Base-by-base conservation (phyloP, 768 basidiomycete genomes). In the Suillus placidus region DNA sequence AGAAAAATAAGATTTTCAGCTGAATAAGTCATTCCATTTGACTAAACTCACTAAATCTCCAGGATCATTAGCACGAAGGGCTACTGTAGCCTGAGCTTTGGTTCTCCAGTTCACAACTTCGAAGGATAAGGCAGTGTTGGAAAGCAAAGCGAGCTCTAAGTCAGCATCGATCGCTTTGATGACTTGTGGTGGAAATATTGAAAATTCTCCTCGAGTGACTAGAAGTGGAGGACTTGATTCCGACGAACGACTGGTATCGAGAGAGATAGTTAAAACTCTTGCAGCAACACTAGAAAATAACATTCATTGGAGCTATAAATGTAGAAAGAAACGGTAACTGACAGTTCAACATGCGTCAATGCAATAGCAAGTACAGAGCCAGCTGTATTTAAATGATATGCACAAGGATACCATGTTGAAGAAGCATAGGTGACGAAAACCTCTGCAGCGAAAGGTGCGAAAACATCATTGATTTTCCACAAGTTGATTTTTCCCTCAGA, bases 81-180 rank as follows among this genome's bases (percentile, higher is more conserved):
- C 42, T 14, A 80, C 69, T 1, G 62, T 67, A 10, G 68, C 70
- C n/a, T 70, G 71, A 26, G 60, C 65, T 3, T 63, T 69, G 1
- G 76, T 70, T 4, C 71, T 68, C 81, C 82, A 84, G 49, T 80
- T 74, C n/a, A 83, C 23, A 40, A 85, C 54, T 45, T 79, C 76
- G 30, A 85, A 70, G 5, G 66, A 64, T 23, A 71, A 71, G 7
- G 76, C 70, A 23, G 68, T 73, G 0, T 76, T 75, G 56, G 62
- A 43, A 7, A 80, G 71, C 6, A 78, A 74, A 35, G 80, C 68
- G 32, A 80, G 72, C n/a, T 76, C 66, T 6, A 71, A 67, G 10
- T 40, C 26, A 0, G 78, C 74, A 9, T 81, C 76, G 45, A 86
- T 74, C 37, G 77, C 71, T 63, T 76, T 74, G n/a, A 82, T 70